Conservation (phyloP, 345 rosid species). For the Theobroma cacao region DNA sequence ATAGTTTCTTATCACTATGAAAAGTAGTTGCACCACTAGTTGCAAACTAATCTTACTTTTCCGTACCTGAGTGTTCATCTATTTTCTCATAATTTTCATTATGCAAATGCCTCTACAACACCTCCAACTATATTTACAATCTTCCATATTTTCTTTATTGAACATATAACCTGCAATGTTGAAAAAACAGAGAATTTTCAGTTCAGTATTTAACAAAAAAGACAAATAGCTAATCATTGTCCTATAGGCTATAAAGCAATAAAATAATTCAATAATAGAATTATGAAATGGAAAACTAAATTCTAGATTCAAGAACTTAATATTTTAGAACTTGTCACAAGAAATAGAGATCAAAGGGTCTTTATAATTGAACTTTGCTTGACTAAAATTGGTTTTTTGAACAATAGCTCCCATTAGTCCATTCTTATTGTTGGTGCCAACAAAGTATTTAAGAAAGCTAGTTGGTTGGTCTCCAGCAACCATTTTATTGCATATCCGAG, state of each 20-base stretch:
- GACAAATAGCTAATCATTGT: neutral
- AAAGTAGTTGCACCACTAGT: no score
- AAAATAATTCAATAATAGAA: neutral
- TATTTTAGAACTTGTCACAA: constrained; percentile 1
- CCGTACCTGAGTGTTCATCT: no score
- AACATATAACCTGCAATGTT: constrained; percentile 24
- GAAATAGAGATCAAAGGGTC: constrained; percentile 13
- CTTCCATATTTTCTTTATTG: constrained; percentile 34
- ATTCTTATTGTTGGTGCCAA: constrained; percentile 12
- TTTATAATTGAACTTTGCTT: constrained; percentile 8
- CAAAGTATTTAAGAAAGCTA: constrained; percentile 15
- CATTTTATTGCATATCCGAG: no score
- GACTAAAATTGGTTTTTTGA: constrained; percentile 13
- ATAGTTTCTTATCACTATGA: no score
- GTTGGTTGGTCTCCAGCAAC: constrained; percentile 21
- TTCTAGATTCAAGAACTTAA: neutral
- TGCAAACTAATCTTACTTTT: no score
- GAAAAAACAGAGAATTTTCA: constrained; percentile 14
- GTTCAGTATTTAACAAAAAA: neutral
- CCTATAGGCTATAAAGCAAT: neutral
- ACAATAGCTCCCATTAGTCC: neutral
- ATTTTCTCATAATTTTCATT: no score
- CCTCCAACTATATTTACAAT: constrained; percentile 38
- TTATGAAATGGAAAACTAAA: neutral
- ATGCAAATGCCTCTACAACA: constrained; percentile 34